Percentiles rank a stretch among this genome's conserved stretches.
Conservation (phyloP, 495 filamentous ascomycete genomes). For the Podospora comata region DNA sequence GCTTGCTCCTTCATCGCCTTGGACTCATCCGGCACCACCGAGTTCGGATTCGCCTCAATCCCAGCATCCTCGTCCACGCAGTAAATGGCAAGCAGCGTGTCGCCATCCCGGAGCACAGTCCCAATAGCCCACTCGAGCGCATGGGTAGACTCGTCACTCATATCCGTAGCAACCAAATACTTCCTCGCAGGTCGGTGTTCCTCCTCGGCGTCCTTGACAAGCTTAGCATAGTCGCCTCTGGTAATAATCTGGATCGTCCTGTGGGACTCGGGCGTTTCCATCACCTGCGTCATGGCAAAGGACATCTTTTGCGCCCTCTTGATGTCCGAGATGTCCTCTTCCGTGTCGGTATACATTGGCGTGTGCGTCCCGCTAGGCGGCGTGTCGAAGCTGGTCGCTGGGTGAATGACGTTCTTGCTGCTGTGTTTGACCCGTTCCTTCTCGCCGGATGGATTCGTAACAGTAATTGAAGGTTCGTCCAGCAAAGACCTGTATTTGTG, state of each 20-base stretch:
- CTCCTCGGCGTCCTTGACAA: conserved; percentile 71
- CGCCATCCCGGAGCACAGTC: conserved; percentile 89
- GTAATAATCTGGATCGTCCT: conserved; percentile 84
- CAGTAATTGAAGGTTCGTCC: conserved; percentile 59
- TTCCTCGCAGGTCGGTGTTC: conserved; percentile 74
- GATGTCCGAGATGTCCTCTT: conserved; percentile 79
- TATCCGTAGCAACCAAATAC: conserved; percentile 88
- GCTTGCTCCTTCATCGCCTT: conserved; percentile 70
- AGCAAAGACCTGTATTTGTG: conserved; percentile 53
- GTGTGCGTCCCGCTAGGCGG: conserved; percentile 63
- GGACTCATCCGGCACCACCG: conserved; percentile 44
- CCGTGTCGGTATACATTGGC: conserved; percentile 80
- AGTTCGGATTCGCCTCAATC: conserved; percentile 37
- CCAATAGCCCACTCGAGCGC: conserved; percentile 97
- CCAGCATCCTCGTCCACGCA: conserved; percentile 83
- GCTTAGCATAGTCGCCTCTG: conserved; percentile 73
- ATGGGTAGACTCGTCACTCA: conserved; percentile 89
- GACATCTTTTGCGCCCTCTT: conserved; percentile 79
- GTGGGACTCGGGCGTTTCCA: conserved; percentile 68
- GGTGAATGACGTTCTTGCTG: conserved; percentile 69
- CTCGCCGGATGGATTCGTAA: conserved; percentile 59
- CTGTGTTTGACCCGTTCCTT: conserved; percentile 45
- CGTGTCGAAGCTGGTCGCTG: conserved; percentile 73
- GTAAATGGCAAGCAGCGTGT: conserved; percentile 88
- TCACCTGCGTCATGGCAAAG: conserved; percentile 73